Conservation (phyloP, 108 stramenopile species). For the Bacterosira constricta region DNA sequence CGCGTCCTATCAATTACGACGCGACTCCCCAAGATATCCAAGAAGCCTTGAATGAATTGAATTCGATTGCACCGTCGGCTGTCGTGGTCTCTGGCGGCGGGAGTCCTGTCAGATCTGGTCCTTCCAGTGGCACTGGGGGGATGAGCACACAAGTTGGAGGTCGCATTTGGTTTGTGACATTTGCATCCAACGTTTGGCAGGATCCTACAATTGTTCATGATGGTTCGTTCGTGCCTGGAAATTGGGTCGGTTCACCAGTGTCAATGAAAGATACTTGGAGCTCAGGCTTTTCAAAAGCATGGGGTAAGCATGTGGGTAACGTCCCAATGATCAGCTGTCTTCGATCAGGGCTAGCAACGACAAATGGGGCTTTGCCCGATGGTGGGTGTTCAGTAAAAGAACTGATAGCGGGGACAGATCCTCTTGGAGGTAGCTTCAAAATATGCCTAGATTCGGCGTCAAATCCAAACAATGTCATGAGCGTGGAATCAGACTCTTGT, state of each 20-base stretch:
- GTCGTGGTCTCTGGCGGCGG: slow-evolving; percentile 68
- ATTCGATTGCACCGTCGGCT: slow-evolving; percentile 66
- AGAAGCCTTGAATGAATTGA: slow-evolving; percentile 66
- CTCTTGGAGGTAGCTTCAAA: slow-evolving; percentile 75
- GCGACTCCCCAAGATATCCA: slow-evolving; percentile 65
- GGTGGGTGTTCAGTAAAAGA: slow-evolving; percentile 69
- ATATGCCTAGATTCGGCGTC: slow-evolving; percentile 63
- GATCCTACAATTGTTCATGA: slow-evolving; percentile 68
- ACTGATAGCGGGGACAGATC: slow-evolving; percentile 65
- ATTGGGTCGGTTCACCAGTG: slow-evolving; percentile 67
- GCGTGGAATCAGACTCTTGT: slow-evolving; percentile 44
- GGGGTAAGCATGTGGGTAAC: slow-evolving; percentile 88
- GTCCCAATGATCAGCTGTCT: slow-evolving; percentile 63
- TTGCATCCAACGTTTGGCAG: slow-evolving; percentile 73
- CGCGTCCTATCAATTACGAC: slow-evolving; percentile 68
- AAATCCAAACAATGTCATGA: slow-evolving; percentile 58
- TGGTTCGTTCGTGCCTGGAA: slow-evolving; percentile 63
- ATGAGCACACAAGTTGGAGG: slow-evolving; percentile 74
- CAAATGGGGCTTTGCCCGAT: slow-evolving; percentile 60
- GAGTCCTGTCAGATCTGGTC: slow-evolving; percentile 45
- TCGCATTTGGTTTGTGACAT: slow-evolving; percentile 80
- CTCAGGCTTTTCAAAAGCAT: slow-evolving; percentile 78
- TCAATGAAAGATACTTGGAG: slow-evolving; percentile 68
- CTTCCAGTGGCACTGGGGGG: slow-evolving; percentile 38
- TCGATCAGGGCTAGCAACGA: slow-evolving; percentile 57